A percentile compares a stretch with the other conserved stretches of the same genome.
phyloP scores from a whole-genome alignment of 257 asterid species.

The Pogostemon cablin region DNA sequence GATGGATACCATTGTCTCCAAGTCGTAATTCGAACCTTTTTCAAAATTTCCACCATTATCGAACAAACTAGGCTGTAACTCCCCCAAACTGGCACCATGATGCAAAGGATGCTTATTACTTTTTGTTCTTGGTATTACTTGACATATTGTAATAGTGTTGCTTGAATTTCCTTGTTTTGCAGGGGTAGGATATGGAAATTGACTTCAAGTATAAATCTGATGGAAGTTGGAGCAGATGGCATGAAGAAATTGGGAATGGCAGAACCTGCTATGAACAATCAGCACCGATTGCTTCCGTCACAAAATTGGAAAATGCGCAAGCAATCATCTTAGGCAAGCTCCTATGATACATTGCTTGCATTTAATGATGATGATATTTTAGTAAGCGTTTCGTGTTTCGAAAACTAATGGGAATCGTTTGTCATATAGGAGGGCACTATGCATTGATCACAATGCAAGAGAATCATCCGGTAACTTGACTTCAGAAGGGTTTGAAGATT shows the following conservation, averaged over 20 bases:
- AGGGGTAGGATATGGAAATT: constrained; percentile 14
- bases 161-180: constrained; percentile 18
- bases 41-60: too few species aligned
- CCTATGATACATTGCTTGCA: neutral
- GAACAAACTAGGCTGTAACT: too few species aligned
- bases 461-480: neutral
- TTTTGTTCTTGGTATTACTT: neutral
- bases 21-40: too few species aligned
- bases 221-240: neutral
- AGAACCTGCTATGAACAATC: too few species aligned
- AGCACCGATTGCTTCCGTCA: too few species aligned
- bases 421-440: constrained; percentile 6
- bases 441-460: neutral
- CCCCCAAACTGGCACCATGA: too few species aligned
- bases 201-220: neutral
- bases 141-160: neutral
- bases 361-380: neutral
- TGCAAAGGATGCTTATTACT: neutral
- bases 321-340: too few species aligned
- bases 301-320: too few species aligned
- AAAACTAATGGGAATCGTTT: neutral
- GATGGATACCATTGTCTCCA: too few species aligned
- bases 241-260: too few species aligned
- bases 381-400: neutral
- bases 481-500: constrained; percentile 11